These are phyloP conservation scores for Wickerhamomyces ciferrii DNA, from an alignment of 805 yeast species.

Conservation along the genomic window DNA sequence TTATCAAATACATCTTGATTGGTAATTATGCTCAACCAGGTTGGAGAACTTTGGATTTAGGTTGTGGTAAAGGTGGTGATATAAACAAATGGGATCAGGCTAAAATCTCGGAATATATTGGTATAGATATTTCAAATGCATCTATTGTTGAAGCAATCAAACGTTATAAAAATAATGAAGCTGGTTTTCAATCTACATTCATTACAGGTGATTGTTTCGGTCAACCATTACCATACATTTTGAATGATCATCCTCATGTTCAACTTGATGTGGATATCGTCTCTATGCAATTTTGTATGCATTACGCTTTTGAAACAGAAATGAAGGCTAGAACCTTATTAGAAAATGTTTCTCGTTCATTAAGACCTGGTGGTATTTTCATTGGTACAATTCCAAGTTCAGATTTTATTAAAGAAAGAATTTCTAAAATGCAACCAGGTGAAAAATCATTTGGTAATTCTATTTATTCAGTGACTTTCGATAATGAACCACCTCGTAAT, in stretches of 20 bases:
- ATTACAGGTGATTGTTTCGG: conserved; percentile 93
- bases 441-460: conserved; percentile 78
- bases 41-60: conserved; percentile 71
- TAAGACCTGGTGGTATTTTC: conserved; percentile 80
- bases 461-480: conserved; percentile 76
- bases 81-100: conserved; percentile 82
- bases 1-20: conserved; percentile 81
- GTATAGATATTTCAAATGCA: conserved; percentile 87
- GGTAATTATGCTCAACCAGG: conserved; percentile 56
- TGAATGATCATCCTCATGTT: conserved; percentile 62
- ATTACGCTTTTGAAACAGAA: conserved; percentile 90
- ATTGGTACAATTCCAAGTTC: conserved; percentile 94
- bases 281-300: conserved; percentile 88
- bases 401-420: conserved; percentile 69
- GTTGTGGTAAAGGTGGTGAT: conserved; percentile 99
- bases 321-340: conserved; percentile 69
- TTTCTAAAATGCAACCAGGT: conserved; percentile 46
- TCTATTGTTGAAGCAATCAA: conserved; percentile 80
- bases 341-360: conserved; percentile 67
- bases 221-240: conserved; percentile 57
- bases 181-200: conserved; percentile 74
- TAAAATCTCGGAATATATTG: conserved; percentile 70
- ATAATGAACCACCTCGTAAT: conserved; percentile 68
- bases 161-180: conserved; percentile 54
- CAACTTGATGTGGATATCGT: conserved; percentile 82